A percentile compares a stretch with the other conserved stretches of the same genome.
Conservation (phyloP, 768 basidiomycete species). For the Xerocomus potaroensis region DNA sequence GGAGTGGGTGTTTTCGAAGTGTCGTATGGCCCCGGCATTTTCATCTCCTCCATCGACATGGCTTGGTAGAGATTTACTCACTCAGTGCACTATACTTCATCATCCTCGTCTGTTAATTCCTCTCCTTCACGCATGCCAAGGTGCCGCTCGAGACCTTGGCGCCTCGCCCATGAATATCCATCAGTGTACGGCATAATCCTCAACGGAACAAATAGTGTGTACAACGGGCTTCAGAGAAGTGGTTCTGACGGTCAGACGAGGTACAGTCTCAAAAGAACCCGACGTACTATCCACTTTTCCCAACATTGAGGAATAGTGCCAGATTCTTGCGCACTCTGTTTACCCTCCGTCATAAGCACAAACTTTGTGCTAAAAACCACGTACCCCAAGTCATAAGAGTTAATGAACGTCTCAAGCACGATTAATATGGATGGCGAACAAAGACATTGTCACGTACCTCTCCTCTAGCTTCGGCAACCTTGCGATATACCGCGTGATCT, state of each 20-base stretch:
- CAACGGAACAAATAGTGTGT: slow-evolving; percentile 80
- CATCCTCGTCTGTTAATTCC: slow-evolving; percentile 84
- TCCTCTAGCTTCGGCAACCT: slow-evolving; percentile 60
- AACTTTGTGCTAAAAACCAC: slow-evolving; percentile 14
- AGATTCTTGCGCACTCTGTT: slow-evolving; percentile 58
- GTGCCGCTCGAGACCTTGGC: slow-evolving; percentile 58
- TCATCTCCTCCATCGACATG: slow-evolving; percentile 28
- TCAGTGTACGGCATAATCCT: slow-evolving; percentile 79
- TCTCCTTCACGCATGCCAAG: slow-evolving; percentile 67
- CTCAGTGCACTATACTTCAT: slow-evolving; percentile 25
- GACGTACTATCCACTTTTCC: slow-evolving; percentile 75
- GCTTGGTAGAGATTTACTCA: neutral
- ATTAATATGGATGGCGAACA: neutral
- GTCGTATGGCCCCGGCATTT: slow-evolving; percentile 83
- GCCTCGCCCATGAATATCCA: slow-evolving; percentile 76
- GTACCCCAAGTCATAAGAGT: slow-evolving; percentile 88
- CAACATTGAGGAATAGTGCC: slow-evolving; percentile 83
- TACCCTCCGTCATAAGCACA: neutral
- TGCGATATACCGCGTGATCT: slow-evolving; percentile 77
- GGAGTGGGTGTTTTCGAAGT: slow-evolving; percentile 38
- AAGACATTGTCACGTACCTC: slow-evolving; percentile 46
- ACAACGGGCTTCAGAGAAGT: slow-evolving; percentile 49
- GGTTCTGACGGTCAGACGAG: neutral
- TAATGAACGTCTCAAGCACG: slow-evolving; percentile 62
- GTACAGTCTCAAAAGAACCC: neutral